phyloP scores from a whole-genome alignment of 78 protist species.

The Tieghemostelium lacteum region DNA sequence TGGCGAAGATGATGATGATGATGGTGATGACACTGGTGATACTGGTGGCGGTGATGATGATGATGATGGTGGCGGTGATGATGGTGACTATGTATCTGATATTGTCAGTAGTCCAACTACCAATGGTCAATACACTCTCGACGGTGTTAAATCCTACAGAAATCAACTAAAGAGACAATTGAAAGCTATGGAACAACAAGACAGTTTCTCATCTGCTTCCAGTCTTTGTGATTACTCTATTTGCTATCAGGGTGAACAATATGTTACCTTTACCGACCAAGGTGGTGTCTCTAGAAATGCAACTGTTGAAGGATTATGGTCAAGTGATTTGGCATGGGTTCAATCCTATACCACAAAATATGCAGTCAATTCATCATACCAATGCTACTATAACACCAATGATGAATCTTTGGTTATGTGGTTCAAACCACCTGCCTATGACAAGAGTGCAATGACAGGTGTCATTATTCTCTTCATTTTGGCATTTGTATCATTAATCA shows the following conservation, averaged over 20 bases:
- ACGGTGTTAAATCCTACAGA: neutral
- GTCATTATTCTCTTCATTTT: neutral
- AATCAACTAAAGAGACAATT: neutral
- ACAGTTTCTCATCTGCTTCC: neutral
- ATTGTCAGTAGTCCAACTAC: neutral
- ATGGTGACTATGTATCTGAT: neutral
- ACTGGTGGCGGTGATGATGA: constrained; percentile 20
- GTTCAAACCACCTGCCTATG: constrained; percentile 10
- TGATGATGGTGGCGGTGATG: constrained; percentile 29
- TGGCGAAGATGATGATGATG: constrained; percentile 10
- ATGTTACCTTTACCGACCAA: neutral
- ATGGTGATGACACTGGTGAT: neutral
- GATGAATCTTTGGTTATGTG: neutral
- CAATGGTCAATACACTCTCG: constrained; percentile 14
- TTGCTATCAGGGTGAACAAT: constrained; percentile 48
- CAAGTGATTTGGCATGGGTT: constrained; percentile 29
- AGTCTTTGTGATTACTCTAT: neutral
- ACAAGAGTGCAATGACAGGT: neutral
- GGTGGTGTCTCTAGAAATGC: neutral
- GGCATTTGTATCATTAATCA: neutral
- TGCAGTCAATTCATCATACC: neutral
- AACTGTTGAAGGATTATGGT: constrained; percentile 21
- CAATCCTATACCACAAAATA: neutral
- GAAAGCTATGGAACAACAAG: neutral
- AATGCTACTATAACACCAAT: constrained; percentile 7